These are phyloP conservation scores for Penicillium macrosclerotiorum DNA, from an alignment of 495 filamentous ascomycete genomes.

Conservation along the genomic window DNA sequence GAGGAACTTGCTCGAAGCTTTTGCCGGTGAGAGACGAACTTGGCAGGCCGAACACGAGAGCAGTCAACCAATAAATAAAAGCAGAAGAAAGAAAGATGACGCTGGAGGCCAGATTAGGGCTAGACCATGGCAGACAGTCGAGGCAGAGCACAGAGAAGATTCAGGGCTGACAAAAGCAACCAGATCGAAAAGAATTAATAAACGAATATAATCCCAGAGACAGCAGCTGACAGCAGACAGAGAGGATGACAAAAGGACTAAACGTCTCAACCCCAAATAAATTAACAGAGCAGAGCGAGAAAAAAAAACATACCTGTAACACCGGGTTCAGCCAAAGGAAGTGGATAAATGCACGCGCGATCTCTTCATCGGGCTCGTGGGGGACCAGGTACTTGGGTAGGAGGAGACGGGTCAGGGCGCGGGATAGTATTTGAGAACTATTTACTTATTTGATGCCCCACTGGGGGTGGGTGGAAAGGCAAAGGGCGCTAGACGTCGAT, in stretches of 20 bases:
- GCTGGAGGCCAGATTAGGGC: too few species aligned
- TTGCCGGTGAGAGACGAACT: too few species aligned
- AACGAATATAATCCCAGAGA: too few species aligned
- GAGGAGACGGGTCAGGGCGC: conserved; percentile 1
- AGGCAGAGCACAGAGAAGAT: neutral
- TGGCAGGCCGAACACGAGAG: too few species aligned
- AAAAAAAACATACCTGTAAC: conserved; percentile 3
- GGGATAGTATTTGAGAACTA: conserved; percentile 18
- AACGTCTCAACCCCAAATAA: neutral
- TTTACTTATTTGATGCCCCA: conserved; percentile 12
- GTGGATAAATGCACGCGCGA: conserved; percentile 6
- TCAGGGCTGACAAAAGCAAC: neutral
- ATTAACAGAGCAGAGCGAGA: neutral
- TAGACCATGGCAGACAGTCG: too few species aligned
- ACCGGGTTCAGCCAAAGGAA: neutral
- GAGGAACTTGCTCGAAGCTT: too few species aligned
- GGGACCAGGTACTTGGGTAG: conserved; percentile 13
- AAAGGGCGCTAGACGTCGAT: neutral
- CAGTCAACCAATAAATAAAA: neutral
- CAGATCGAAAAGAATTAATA: neutral
- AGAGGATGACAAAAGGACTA: neutral
- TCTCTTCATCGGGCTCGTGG: conserved; percentile 13
- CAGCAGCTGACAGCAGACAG: neutral
- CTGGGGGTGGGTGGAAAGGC: too few species aligned
- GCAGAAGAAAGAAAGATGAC: conserved; percentile 9